Percentiles rank a stretch among this genome's conserved stretches.
Conservation (phyloP, 257 asterid species). For the Agastache rugosa region DNA sequence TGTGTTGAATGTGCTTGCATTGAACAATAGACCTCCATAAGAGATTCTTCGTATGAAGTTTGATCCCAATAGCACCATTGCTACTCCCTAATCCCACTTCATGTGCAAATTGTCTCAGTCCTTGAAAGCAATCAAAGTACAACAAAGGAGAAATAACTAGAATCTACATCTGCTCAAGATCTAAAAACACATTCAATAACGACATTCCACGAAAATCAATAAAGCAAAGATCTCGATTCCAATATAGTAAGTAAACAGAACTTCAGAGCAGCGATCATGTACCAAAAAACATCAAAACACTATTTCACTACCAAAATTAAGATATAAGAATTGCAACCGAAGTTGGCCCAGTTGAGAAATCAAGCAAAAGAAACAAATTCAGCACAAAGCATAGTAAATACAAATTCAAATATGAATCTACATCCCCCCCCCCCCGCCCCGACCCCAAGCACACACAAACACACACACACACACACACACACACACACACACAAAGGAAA, state of each 20-base stretch:
- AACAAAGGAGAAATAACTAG: not conserved
- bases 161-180: not conserved
- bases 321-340: not conserved
- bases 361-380: conserved; percentile 33
- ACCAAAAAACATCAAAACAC: not conserved
- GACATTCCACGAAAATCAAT: not conserved
- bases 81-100: conserved; percentile 20
- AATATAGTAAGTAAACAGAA: not conserved
- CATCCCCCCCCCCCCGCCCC: too few relatives aligned
- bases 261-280: not conserved
- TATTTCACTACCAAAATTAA: not conserved
- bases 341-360: conserved; percentile 24
- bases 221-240: not conserved
- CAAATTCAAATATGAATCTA: not conserved
- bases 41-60: not conserved
- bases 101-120: conserved; percentile 6
- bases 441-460: too few relatives aligned
- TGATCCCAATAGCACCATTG: not conserved
- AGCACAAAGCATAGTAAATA: conserved; percentile 19
- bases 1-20: not conserved
- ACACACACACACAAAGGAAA: too few relatives aligned
- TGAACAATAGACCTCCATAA: not conserved
- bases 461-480: too few relatives aligned
- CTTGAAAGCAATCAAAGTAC: conserved; percentile 16
- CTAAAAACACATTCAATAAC: conserved; percentile 8